Evolutionary conservation across 163 green algal species (phyloP).

Genomic region (Chlamydomonas reinhardtii): DNA sequence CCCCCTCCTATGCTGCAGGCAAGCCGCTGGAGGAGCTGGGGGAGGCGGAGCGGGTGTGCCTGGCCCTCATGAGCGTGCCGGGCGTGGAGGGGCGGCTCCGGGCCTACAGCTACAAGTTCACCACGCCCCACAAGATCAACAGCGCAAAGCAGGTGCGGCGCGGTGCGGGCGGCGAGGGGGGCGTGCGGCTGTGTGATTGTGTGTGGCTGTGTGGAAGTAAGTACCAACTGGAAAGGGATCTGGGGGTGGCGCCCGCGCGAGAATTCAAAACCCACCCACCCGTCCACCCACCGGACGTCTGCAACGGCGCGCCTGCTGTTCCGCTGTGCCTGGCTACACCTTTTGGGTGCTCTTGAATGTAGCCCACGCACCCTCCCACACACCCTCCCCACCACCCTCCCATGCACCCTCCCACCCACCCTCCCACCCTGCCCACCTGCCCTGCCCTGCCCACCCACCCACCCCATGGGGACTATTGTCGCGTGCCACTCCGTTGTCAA

Average conservation of each 20-base stretch:
- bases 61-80: slow-evolving; percentile 53
- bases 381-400: neutral
- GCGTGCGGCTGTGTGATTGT: neutral
- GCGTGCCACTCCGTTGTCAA: too few species aligned
- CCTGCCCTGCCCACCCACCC: too few species aligned
- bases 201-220: neutral
- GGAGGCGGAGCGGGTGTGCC: slow-evolving; percentile 52
- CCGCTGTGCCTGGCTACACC: too few species aligned
- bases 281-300: too few species aligned
- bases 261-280: too few species aligned
- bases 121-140: slow-evolving; percentile 53
- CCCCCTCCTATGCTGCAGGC: neutral
- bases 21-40: slow-evolving; percentile 52
- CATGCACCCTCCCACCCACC: neutral
- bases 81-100: slow-evolving; percentile 49
- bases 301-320: too few species aligned
- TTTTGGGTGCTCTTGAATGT: too few species aligned
- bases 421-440: neutral
- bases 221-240: too few species aligned
- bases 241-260: too few species aligned
- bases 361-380: too few species aligned
- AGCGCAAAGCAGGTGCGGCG: slow-evolving; percentile 48
- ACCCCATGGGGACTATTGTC: too few species aligned
- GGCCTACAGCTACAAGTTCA: slow-evolving; percentile 60
- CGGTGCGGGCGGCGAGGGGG: too few species aligned